phyloP scores from a whole-genome alignment of 148 eudicot genomes.

The Chenopodium suecicum region DNA sequence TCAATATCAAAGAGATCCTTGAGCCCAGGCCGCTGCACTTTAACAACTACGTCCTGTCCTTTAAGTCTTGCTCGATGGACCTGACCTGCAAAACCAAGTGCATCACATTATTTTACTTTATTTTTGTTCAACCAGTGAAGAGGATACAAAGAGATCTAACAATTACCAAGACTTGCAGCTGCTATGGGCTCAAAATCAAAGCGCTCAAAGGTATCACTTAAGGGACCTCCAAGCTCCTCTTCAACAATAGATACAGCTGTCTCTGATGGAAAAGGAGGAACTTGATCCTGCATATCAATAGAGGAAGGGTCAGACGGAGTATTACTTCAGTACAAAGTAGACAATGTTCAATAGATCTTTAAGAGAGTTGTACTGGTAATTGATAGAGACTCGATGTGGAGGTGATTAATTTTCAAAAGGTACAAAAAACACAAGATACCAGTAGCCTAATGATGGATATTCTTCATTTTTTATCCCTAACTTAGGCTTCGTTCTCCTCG shows the following conservation, averaged over 20 bases:
- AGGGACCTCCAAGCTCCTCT: slow-evolving; percentile 85
- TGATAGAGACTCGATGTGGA: background rate
- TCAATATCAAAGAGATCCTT: slow-evolving; percentile 99
- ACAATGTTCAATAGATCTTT: background rate
- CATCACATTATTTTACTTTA: slow-evolving; percentile 2
- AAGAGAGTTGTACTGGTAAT: background rate
- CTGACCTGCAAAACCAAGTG: slow-evolving; percentile 67
- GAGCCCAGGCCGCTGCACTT: slow-evolving; percentile 98
- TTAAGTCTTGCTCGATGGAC: slow-evolving; percentile 94
- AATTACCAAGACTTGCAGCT: slow-evolving; percentile 94
- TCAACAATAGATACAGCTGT: slow-evolving; percentile 81
- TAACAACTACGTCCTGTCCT: slow-evolving; percentile 88
- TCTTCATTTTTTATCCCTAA: background rate
- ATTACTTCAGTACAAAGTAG: background rate
- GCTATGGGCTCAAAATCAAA: slow-evolving; percentile 96
- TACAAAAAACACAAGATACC: background rate
- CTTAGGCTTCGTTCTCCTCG: no score
- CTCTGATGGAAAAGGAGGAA: slow-evolving; percentile 97
- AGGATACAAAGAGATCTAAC: slow-evolving; percentile 14
- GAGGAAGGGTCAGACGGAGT: slow-evolving; percentile 8
- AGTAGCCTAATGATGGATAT: background rate
- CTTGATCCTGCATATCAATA: slow-evolving; percentile 78
- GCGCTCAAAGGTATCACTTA: slow-evolving; percentile 69
- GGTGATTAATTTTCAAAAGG: background rate
- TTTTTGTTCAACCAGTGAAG: slow-evolving; percentile 3